A percentile compares a stretch with the other conserved stretches of the same genome.
Evolutionary conservation across 176 grass and related monocot species (phyloP).

Genomic region (Triticum turgidum): DNA sequence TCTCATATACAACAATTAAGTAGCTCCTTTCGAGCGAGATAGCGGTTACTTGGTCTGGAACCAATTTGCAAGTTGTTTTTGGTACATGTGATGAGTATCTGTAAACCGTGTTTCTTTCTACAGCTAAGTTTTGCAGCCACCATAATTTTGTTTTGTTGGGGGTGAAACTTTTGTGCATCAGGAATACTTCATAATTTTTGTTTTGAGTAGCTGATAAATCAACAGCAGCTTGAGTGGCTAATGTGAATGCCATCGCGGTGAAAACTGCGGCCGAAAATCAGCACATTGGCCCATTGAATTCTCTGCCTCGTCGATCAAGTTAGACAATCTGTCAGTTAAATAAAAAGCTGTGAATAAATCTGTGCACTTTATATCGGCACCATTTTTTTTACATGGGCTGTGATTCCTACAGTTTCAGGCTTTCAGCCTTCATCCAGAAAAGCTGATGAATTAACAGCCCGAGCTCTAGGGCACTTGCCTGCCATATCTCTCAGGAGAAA

Average conservation of each 20-base stretch:
- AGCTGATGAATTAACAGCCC: neutral
- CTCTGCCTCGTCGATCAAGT: neutral
- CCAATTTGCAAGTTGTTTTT: neutral
- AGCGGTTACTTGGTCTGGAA: slow-evolving; percentile 29
- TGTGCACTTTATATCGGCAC: neutral
- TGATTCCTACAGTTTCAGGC: neutral
- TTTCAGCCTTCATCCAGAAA: neutral
- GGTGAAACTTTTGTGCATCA: neutral
- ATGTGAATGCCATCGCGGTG: neutral
- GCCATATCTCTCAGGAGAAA: neutral
- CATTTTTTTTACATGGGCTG: neutral
- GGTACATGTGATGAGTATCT: neutral
- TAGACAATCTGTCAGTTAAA: neutral
- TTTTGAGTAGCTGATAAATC: neutral
- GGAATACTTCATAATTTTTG: too few species aligned
- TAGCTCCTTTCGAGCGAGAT: neutral
- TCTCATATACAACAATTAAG: slow-evolving; percentile 1
- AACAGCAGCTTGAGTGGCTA: neutral
- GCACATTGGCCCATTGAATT: neutral
- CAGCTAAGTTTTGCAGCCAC: slow-evolving; percentile 10
- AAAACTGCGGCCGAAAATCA: neutral
- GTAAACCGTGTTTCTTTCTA: neutral
- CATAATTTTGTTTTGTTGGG: too few species aligned
- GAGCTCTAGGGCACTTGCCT: neutral
- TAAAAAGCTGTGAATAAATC: neutral